Base-by-base conservation (phyloP, 2,329 filamentous ascomycete species). In the Pestalotiopsis sp. region DNA sequence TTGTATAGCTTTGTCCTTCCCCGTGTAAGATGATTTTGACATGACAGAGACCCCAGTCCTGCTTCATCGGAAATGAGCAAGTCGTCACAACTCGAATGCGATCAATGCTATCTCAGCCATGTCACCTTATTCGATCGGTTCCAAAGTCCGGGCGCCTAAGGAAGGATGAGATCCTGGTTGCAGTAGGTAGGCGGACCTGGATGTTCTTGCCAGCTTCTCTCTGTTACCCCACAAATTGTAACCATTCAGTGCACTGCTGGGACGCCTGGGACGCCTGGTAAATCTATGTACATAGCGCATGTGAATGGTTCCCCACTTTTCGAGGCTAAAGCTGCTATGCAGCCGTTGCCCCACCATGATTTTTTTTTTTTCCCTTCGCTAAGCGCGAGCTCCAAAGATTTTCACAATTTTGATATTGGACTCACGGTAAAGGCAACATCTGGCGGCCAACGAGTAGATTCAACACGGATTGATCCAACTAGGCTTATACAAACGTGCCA, bases 331-430 rank as follows among this genome's bases (percentile, higher is more conserved):
- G 31, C 7, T 36, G 31, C 31, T 36, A 36, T 36, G 31, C 31
- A 36, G 1, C 31, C 31, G 25, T 20, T 23, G 55, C 64, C 64
- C 64, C 64, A 66, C 64, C 39, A 31, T 60, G 58, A 59, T n/a
- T 14, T n/a, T 45, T 45, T 49, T 64, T 64, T 52, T 31, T 66
- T 52, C 27, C 31, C 49, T 52, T 20, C 17, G 25, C 13, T 52
- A 66, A 66, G 64, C 64, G 64, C 64, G 55, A 45, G 7, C 52
- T 60, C 36, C 14, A 55, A 49, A 66, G 55, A 45, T 59, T 66
- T 66, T 66, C 55, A 25, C 64, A 41, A 7, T 36, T 41, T 20
- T 36, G 31, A 63, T 59, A 36, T 59, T 25, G 23, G 17, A 59
- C 17, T 36, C 11, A 59, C 45, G 45, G 20, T 49, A 14, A 49